Evolutionary conservation across 179 eudicot species (phyloP).

Genomic region (Silene coronaria): DNA sequence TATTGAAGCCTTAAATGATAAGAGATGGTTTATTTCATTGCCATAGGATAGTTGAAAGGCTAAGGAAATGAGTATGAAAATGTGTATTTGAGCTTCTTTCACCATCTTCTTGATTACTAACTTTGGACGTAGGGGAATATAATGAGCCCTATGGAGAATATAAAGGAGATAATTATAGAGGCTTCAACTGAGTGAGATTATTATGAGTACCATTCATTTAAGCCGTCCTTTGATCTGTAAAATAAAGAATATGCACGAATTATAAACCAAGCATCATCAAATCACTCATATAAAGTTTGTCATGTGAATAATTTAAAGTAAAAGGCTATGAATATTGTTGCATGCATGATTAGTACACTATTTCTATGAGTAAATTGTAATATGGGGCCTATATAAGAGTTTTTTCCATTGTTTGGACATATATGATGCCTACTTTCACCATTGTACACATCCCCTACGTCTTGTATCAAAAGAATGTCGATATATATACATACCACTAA

Average conservation of each 20-base stretch:
- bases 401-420: background rate
- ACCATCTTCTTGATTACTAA: slow-evolving; percentile 13
- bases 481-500: no score
- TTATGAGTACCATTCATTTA: slow-evolving; percentile 18
- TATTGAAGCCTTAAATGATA: slow-evolving; percentile 48
- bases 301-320: slow-evolving; percentile 15
- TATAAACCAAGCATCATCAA: slow-evolving; percentile 13
- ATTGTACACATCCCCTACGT: no score
- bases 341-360: slow-evolving; percentile 14
- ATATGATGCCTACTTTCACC: background rate
- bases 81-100: slow-evolving; percentile 12
- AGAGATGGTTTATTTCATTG: slow-evolving; percentile 41
- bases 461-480: no score
- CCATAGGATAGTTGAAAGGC: slow-evolving; percentile 16
- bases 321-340: slow-evolving; percentile 7
- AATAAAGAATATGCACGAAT: slow-evolving; percentile 14
- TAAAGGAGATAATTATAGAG: background rate
- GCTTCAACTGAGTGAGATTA: slow-evolving; percentile 16
- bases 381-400: no score
- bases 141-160: background rate
- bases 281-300: slow-evolving; percentile 19
- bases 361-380: background rate
- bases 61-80: slow-evolving; percentile 16
- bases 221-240: slow-evolving; percentile 25
- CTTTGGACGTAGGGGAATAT: slow-evolving; percentile 9